Base-by-base conservation (phyloP, 305 asterid species). In the Solanum chacoense region DNA sequence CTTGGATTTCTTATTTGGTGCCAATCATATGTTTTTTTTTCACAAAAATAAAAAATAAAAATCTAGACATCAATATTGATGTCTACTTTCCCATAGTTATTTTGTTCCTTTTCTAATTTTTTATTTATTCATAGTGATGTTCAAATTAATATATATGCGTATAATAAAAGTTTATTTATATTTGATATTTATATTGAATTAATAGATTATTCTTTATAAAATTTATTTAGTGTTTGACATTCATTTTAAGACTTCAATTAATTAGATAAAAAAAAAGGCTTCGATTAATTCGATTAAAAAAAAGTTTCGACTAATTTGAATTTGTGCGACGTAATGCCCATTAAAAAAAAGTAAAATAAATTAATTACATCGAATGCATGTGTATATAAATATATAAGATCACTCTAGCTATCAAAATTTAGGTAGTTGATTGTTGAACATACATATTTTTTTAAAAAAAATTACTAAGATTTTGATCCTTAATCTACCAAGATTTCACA, bases 391-490 rank as follows among this genome's bases (percentile, higher is more conserved):
- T 18, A 55, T 18, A 20, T 55, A 18, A 55, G 24, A 55, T 55
- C 9, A 7, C n/a, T 55, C 67, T 55, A 55, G 67, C 67, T 55
- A 55, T 55, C 67, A 55, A 55, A 55, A 18, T 55, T 55, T 18
- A 55, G 24, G 9, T 55, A 50, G 65, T 50, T 50, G n/a, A 7
- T 42, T 42, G 55, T 42, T 42, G 18, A 42, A 42, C 18, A 42
- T 42, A 67, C 1, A n/a, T 20, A n/a, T 4, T 0, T 67, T 67
- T 67, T 4, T 4, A 1, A 0, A 65, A n/a, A n/a, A 9, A 1
- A 4, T 63, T n/a, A 3, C 13, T n/a, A 10, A 67, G 16, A 1
- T 67, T n/a, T 74, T 74, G 2, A 31, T 6, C 6, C 11, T 11
- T 29, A 31, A 29, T 13, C 26, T 74, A 18, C 1, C 2, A 31